These are phyloP conservation scores for Phallus indusiatus DNA, from an alignment of 768 basidiomycete genomes.

Conservation along the genomic window DNA sequence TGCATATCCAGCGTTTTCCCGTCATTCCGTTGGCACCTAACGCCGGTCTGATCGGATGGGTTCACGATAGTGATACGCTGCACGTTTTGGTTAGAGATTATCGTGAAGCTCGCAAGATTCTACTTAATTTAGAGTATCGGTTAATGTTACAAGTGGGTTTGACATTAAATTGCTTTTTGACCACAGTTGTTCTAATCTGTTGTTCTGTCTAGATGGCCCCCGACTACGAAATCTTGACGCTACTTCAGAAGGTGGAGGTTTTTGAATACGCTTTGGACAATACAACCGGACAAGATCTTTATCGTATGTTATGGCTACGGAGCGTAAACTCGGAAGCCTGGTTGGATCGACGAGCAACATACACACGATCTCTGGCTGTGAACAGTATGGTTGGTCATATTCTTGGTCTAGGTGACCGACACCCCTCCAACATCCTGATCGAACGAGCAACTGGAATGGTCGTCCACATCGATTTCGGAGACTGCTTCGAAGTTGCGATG, in stretches of 20 bases:
- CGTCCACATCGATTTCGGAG: slow-evolving; percentile 95
- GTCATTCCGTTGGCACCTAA: slow-evolving; percentile 94
- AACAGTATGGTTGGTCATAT: slow-evolving; percentile 99
- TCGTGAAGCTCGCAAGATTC: slow-evolving; percentile 90
- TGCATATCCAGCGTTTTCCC: slow-evolving; percentile 88
- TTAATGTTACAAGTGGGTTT: slow-evolving; percentile 84
- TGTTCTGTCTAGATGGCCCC: slow-evolving; percentile 79
- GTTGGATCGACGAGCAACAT: slow-evolving; percentile 92
- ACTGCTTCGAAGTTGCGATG: slow-evolving; percentile 98
- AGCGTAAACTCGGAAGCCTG: slow-evolving; percentile 93
- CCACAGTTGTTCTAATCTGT: neutral
- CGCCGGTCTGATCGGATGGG: slow-evolving; percentile 92
- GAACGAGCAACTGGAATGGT: slow-evolving; percentile 89
- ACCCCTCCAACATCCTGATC: slow-evolving; percentile 90
- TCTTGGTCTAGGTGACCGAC: slow-evolving; percentile 92
- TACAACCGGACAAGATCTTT: slow-evolving; percentile 96
- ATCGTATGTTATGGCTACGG: slow-evolving; percentile 94
- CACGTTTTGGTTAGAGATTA: slow-evolving; percentile 96
- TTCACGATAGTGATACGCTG: slow-evolving; percentile 89
- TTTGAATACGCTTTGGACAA: slow-evolving; percentile 99
- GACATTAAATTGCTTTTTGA: neutral
- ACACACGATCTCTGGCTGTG: slow-evolving; percentile 90
- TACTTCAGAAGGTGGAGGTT: slow-evolving; percentile 97
- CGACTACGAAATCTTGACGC: slow-evolving; percentile 88
- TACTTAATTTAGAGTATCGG: slow-evolving; percentile 97